Conservation (phyloP, 306 rosid genomes). For the Cicer pinnatifidum region DNA sequence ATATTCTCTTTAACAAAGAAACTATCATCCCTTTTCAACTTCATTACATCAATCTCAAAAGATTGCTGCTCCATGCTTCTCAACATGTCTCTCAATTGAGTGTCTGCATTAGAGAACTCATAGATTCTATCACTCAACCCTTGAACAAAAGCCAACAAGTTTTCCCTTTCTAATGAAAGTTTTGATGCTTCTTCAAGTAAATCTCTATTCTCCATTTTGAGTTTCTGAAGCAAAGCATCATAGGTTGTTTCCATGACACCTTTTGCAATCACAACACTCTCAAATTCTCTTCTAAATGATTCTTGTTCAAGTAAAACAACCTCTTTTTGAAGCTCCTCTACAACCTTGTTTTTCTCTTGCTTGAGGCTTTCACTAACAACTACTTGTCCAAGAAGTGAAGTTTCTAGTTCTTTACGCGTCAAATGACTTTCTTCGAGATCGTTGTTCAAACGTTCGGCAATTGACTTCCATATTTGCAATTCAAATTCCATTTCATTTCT, state of each 20-base stretch:
- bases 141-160: conserved; percentile 54
- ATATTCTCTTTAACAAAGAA: conserved; percentile 56
- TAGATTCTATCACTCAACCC: conserved; percentile 55
- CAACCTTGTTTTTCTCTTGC: conserved; percentile 59
- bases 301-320: conserved; percentile 65
- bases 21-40: conserved; percentile 47
- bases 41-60: conserved; percentile 46
- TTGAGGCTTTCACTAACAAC: conserved; percentile 61
- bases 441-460: conserved; percentile 54
- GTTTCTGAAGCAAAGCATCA: conserved; percentile 42
- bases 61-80: conserved; percentile 53
- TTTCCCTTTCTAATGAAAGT: conserved; percentile 64
- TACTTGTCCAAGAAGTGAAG: conserved; percentile 76
- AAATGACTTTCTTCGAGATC: conserved; percentile 60
- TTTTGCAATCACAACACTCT: conserved; percentile 55
- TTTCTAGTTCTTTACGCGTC: conserved; percentile 68
- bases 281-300: conserved; percentile 63
- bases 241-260: conserved; percentile 49
- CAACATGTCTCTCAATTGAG: conserved; percentile 61
- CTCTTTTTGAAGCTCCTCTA: conserved; percentile 64
- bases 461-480: conserved; percentile 65
- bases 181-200: conserved; percentile 56
- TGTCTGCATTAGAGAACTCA: conserved; percentile 60
- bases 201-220: conserved; percentile 56
- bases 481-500: conserved; percentile 73